Conservation (phyloP, 345 rosid genomes). For the Citrus mangshanensis region DNA sequence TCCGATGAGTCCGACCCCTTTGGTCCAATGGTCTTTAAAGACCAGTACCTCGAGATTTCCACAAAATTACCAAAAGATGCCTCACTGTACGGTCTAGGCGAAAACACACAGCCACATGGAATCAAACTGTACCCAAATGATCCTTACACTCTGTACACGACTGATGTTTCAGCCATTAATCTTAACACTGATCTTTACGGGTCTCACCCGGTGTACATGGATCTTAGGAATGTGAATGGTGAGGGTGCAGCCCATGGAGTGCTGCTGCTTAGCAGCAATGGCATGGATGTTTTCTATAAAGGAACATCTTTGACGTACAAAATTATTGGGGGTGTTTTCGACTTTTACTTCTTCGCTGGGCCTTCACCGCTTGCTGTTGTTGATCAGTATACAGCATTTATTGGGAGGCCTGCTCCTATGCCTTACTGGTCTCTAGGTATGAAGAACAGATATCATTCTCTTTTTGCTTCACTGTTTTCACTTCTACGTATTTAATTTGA, state of each 20-base stretch:
- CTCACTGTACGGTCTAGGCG: constrained; percentile 87
- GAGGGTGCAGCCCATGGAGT: constrained; percentile 69
- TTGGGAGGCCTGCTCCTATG: constrained; percentile 98
- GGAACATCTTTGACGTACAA: constrained; percentile 87
- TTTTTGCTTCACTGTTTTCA: not conserved
- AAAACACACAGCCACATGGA: constrained; percentile 93
- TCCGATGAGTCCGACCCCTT: constrained; percentile 44
- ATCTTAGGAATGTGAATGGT: constrained; percentile 80
- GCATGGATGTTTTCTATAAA: constrained; percentile 90
- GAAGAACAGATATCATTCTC: not conserved
- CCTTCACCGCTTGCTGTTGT: constrained; percentile 72
- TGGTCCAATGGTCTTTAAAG: constrained; percentile 78
- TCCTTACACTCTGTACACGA: constrained; percentile 89
- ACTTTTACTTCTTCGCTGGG: constrained; percentile 86
- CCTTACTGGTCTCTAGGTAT: constrained; percentile 98
- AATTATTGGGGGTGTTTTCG: constrained; percentile 89
- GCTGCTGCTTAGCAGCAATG: constrained; percentile 83
- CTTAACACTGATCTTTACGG: constrained; percentile 91
- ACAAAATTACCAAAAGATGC: constrained; percentile 80
- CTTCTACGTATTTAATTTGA: not conserved
- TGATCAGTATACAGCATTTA: constrained; percentile 75
- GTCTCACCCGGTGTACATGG: constrained; percentile 94
- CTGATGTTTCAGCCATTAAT: constrained; percentile 77
- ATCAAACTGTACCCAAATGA: constrained; percentile 86
- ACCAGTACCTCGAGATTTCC: constrained; percentile 94